Conservation (phyloP, 768 basidiomycete genomes). For the Amylocystis lapponica region DNA sequence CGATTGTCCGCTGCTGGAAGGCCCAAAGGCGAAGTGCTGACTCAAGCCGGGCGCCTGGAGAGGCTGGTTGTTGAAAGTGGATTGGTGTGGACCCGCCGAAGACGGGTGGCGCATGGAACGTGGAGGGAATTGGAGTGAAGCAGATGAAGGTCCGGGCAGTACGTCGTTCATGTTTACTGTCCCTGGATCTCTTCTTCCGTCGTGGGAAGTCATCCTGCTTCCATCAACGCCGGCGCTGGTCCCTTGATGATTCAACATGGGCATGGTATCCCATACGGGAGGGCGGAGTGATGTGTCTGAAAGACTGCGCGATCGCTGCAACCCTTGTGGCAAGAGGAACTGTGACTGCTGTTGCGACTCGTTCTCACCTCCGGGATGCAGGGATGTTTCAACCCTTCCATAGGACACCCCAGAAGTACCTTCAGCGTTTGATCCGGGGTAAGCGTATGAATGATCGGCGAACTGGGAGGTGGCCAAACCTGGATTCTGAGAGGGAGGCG, state of each 20-base stretch:
- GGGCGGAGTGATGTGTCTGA: conserved; percentile 55
- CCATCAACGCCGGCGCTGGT: conserved; percentile 26
- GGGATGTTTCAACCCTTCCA: conserved; percentile 4
- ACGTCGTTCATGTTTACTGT: conserved; percentile 38
- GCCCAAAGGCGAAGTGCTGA: conserved; percentile 11
- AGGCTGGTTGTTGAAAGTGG: conserved; percentile 14
- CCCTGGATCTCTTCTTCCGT: conserved; percentile 22
- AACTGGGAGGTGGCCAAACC: conserved; percentile 1
- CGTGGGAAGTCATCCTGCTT: conserved; percentile 27
- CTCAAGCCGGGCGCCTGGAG: conserved; percentile 3
- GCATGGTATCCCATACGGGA: conserved; percentile 42
- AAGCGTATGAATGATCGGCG: conserved; percentile 10
- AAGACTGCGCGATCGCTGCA: conserved; percentile 46
- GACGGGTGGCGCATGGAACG: conserved; percentile 14
- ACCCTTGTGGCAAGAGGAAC: conserved; percentile 30
- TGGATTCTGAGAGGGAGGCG: neutral
- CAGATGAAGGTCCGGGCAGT: conserved; percentile 25
- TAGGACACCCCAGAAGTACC: conserved; percentile 13
- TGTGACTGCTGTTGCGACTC: conserved; percentile 10
- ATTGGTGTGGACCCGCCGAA: conserved; percentile 22
- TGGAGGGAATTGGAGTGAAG: conserved; percentile 10
- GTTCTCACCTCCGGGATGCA: no score
- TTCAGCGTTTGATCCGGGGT: conserved; percentile 10
- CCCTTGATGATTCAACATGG: conserved; percentile 30
- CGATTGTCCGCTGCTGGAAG: no score